Evolutionary conservation across 140 eudicot species (phyloP), one percentile per base, ranked within the genome.

Genomic region (Artemisia princeps): DNA sequence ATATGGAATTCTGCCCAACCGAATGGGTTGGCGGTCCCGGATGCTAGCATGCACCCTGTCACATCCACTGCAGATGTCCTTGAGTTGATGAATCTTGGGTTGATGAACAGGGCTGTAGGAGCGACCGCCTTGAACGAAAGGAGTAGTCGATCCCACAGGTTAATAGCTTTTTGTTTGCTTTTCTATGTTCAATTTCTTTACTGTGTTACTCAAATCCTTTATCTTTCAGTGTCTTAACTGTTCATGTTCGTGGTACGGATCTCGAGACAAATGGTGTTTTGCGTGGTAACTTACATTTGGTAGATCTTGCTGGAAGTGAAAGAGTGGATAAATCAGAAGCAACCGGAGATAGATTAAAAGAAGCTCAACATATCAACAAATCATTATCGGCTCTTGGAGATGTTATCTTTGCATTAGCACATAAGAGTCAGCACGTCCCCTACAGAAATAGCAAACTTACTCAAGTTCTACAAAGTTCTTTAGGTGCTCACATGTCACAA

Each of bases 91-190:
- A 84, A 84, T 26, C 72, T 89, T 14, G 96, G 96, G 64, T 60
- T 86, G 33, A 83, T 74, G 90, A 89, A 89, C 64, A 76, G 96
- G 73, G 89, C 96, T 19, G 91, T 83, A 19, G 95, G 95, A 71
- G 91, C 96, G 16, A 89, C 96, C 14, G 96, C 95, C 69, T 73
- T 86, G 64, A 89, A 89, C 53, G 91, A 86, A 83, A 83, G 96
- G 68, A 89, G 96, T 49, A 89, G 96, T 72, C 86, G 96, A 61
- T 89, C 96, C 70, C 96, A 89, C 77, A 89, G 96, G 96, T 89
- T 77, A 10, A 24, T 46, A 5, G 61, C 67, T n/a, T 14, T 17
- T 62, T 71, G 13, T 67, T 37, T 28, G 19, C 20, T 71, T 60
- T 11, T 62, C 14, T 54, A 5, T 28, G 6, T 58, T 46, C 4